Percentiles rank a stretch among this genome's conserved stretches.
Conservation (phyloP, 345 rosid species). For the Mallotus nudiflorus region DNA sequence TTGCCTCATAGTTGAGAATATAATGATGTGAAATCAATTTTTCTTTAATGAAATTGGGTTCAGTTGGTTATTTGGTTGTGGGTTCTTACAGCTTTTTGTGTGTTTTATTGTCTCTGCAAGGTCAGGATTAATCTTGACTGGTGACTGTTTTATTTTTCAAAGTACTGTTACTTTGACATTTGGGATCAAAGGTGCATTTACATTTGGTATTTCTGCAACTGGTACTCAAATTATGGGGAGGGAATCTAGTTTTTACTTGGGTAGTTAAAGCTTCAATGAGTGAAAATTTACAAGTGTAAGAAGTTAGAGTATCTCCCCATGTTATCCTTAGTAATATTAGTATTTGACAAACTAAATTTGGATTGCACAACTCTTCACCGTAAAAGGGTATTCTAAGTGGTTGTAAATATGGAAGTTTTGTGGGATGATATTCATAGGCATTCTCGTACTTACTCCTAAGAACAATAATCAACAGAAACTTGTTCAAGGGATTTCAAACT, state of each 20-base stretch:
- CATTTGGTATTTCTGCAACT: no score
- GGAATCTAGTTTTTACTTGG: not conserved
- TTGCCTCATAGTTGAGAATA: not conserved
- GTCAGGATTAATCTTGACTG: no score
- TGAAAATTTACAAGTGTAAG: not conserved
- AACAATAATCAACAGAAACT: constrained; percentile 1
- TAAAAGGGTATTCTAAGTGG: not conserved
- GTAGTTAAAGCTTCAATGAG: not conserved
- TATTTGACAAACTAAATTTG: not conserved
- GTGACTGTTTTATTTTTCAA: no score
- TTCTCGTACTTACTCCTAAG: not conserved
- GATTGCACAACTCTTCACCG: not conserved
- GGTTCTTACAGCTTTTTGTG: no score
- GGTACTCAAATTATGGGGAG: not conserved
- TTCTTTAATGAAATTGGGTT: not conserved
- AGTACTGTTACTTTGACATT: not conserved
- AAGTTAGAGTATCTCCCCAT: not conserved
- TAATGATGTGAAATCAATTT: not conserved
- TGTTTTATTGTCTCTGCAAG: no score
- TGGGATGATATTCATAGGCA: not conserved
- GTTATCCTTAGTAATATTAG: not conserved
- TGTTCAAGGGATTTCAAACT: not conserved
- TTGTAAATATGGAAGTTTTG: not conserved
- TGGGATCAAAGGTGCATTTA: not conserved
- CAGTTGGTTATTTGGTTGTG: not conserved